Percentiles rank a stretch among this genome's conserved stretches.
phyloP scores from a whole-genome alignment of 2,329 filamentous ascomycete species.

The Graphilbum sp. region DNA sequence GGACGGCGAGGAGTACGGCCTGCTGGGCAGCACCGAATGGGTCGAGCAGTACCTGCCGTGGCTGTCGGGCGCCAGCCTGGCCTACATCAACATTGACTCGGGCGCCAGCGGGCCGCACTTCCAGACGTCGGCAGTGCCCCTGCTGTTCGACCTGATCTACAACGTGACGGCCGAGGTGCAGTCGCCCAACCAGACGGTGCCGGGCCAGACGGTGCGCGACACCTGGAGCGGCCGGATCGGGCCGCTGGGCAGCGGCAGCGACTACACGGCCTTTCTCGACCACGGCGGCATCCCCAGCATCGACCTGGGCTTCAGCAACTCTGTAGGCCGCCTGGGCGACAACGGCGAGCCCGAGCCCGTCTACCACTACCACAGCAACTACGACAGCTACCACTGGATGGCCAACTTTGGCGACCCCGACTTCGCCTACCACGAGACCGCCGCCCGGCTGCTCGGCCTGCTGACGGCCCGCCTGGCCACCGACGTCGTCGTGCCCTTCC shows the following conservation, averaged over 20 bases:
- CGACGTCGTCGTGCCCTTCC: conserved; percentile 44
- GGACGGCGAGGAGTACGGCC: conserved; percentile 74
- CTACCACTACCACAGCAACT: conserved; percentile 83
- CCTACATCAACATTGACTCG: conserved; percentile 77
- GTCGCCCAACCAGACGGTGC: conserved; percentile 57
- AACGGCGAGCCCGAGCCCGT: conserved; percentile 26
- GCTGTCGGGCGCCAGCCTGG: conserved; percentile 56
- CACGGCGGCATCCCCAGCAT: conserved; percentile 50
- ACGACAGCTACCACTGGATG: conserved; percentile 88
- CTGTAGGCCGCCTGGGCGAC: conserved; percentile 9
- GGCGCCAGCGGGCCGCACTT: conserved; percentile 52
- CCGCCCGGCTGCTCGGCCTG: conserved; percentile 49
- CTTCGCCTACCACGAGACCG: conserved; percentile 48
- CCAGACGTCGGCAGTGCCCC: conserved; percentile 48
- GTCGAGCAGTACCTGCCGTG: conserved; percentile 79
- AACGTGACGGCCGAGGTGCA: conserved; percentile 47
- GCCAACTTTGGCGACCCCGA: conserved; percentile 56
- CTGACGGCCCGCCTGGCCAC: conserved; percentile 45
- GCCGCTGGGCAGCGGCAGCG: conserved; percentile 57
- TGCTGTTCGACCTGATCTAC: conserved; percentile 58
- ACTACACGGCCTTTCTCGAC: conserved; percentile 63
- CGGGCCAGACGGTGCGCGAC: conserved; percentile 54
- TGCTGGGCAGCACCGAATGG: conserved; percentile 83
- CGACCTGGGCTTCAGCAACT: conserved; percentile 41
- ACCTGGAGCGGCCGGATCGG: conserved; percentile 44